Conservation (phyloP, 2,329 filamentous ascomycete species). For the Trichoderma breve region DNA sequence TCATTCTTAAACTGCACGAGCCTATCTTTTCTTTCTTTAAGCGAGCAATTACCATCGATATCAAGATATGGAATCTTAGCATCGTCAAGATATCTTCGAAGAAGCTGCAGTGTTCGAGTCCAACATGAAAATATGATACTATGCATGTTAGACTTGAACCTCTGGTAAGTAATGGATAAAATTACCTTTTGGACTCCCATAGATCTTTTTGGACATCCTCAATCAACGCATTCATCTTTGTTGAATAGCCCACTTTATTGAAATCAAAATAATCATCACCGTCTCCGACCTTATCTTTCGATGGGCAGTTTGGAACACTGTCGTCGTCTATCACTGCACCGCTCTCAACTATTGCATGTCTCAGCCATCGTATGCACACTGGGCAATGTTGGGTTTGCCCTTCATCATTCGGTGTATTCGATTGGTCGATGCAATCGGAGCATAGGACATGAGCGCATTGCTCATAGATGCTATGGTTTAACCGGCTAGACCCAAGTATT, state of each 20-base stretch:
- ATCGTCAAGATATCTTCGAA: slow-evolving; percentile 31
- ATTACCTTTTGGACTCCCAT: neutral
- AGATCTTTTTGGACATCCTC: slow-evolving; percentile 29
- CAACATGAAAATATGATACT: slow-evolving; percentile 49
- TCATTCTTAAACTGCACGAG: slow-evolving; percentile 37
- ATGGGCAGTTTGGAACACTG: neutral
- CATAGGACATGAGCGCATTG: slow-evolving; percentile 35
- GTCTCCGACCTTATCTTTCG: neutral
- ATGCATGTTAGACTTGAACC: neutral
- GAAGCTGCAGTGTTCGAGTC: slow-evolving; percentile 42
- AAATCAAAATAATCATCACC: slow-evolving; percentile 29
- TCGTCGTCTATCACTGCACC: neutral
- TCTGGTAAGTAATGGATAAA: slow-evolving; percentile 17
- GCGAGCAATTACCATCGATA: slow-evolving; percentile 45
- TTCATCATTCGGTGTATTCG: slow-evolving; percentile 22
- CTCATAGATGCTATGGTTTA: slow-evolving; percentile 24
- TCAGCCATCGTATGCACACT: neutral
- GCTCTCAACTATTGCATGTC: neutral
- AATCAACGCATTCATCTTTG: slow-evolving; percentile 36
- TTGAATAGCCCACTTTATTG: slow-evolving; percentile 29
- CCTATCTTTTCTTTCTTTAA: slow-evolving; percentile 36
- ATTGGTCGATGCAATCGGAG: slow-evolving; percentile 28
- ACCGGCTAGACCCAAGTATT: neutral
- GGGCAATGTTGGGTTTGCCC: neutral
- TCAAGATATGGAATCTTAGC: slow-evolving; percentile 34